Base-by-base conservation (phyloP, 2,329 filamentous ascomycete species). In the Mycosphaerella arachidis region DNA sequence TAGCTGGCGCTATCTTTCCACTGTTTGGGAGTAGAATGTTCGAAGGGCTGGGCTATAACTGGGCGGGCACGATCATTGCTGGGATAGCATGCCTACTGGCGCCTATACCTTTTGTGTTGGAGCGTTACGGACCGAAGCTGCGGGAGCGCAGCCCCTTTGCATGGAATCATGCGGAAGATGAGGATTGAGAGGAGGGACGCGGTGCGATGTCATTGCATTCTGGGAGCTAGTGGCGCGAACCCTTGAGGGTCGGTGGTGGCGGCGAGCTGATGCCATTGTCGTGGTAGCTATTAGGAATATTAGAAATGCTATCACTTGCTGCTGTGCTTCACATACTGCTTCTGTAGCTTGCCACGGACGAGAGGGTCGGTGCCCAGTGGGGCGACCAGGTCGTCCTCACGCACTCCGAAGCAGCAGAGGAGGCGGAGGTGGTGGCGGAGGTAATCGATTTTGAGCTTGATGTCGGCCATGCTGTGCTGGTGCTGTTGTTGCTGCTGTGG, bases 1-100 rank as follows among this genome's bases (percentile, higher is more conserved):
- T 76, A 0, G 73, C 73, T 33, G 75, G 72, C 0, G 76, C 72
- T 7, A 56, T 69, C 6, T 73, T 79, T 30, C 77, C 76, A 0
- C 63, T 79, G 1, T 75, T 79, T 29, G 74, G 66, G n/a, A 67
- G 63, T 1, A 69, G 74, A 16, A 78, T 67, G 63, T 79, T 76
- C 58, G 55, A 61, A 20, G 65, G 59, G 0, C 56, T 79, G 4
- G 76, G 76, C 0, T 67, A 73, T 0, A 79, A 78, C 55, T 59
- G 72, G 43, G 76, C 76, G 0, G 68, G 72, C 16, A 74, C 75
- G 0, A 67, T 78, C 18, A 60, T 79, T 33, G 77, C 76, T 1
- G 64, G 64, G 0, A 53, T 78, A 1, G 77, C 77, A n/a, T 57
- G 59, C 31, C 51, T 67, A 27, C 54, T 67, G 31, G 61, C 61